phyloP scores from a whole-genome alignment of 2,329 filamentous ascomycete species.

The Colletotrichum karsti region DNA sequence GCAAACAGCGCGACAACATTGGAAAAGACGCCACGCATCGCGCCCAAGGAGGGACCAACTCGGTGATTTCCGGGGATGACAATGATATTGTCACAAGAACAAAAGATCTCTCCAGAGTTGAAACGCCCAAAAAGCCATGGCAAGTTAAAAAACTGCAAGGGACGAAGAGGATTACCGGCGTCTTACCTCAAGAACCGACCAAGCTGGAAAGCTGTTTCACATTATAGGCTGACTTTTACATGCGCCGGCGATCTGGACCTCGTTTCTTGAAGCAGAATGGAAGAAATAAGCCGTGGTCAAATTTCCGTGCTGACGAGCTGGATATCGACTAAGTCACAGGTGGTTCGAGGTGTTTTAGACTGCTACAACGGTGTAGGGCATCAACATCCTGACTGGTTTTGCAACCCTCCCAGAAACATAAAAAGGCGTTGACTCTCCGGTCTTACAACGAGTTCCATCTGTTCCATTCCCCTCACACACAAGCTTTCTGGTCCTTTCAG shows the following conservation, averaged over 20 bases:
- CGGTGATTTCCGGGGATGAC: too few species aligned
- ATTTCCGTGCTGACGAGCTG: not conserved
- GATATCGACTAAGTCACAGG: not conserved
- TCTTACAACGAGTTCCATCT: not conserved
- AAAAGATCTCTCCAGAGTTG: too few species aligned
- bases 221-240: not conserved
- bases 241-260: not conserved
- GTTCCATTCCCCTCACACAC: not conserved
- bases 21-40: too few species aligned
- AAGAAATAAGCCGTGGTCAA: not conserved
- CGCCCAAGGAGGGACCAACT: too few species aligned
- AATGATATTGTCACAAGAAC: too few species aligned
- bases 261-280: not conserved
- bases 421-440: not conserved
- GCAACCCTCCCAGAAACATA: not conserved
- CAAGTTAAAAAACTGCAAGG: too few species aligned
- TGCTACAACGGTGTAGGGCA: not conserved
- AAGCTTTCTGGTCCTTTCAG: not conserved
- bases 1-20: too few species aligned
- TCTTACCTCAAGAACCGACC: too few species aligned
- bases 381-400: not conserved
- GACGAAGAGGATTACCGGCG: too few species aligned
- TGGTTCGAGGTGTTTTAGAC: not conserved
- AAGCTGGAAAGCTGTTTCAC: too few species aligned
- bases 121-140: too few species aligned